A percentile compares a stretch with the other conserved stretches of the same genome.
Evolutionary conservation across 495 filamentous ascomycete genomes (phyloP).

Genomic region (Bombardia bombarda): DNA sequence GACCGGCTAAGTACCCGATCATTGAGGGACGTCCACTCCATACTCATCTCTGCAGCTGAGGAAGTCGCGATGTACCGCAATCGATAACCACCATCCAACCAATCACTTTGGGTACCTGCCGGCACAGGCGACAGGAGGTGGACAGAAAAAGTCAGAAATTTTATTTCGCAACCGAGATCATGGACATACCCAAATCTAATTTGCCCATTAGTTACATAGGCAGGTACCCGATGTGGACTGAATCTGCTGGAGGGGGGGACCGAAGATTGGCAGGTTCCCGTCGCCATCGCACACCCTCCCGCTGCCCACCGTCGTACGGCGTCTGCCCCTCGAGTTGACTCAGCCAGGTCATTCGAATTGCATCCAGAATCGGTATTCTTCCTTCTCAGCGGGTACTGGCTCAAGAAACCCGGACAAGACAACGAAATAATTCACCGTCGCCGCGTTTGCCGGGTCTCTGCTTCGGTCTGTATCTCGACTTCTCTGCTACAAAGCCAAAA

Average conservation of each 20-base stretch:
- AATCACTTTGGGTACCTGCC: too few relatives aligned
- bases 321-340: constrained; percentile 14
- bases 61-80: neutral
- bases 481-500: constrained; percentile 52
- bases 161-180: neutral
- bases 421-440: constrained; percentile 55
- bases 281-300: constrained; percentile 35
- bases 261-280: constrained; percentile 21
- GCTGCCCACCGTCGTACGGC: constrained; percentile 44
- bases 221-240: constrained; percentile 1
- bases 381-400: constrained; percentile 34
- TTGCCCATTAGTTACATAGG: neutral
- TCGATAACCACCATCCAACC: too few relatives aligned
- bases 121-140: too few relatives aligned
- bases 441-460: constrained; percentile 46
- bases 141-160: too few relatives aligned
- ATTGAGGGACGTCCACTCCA: too few relatives aligned
- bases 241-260: constrained; percentile 7
- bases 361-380: constrained; percentile 25
- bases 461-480: constrained; percentile 49
- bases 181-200: neutral
- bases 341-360: constrained; percentile 24
- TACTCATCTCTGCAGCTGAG: too few relatives aligned
- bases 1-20: too few relatives aligned
- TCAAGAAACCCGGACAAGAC: constrained; percentile 55